A percentile compares a stretch with the other conserved stretches of the same genome.
phyloP scores from a whole-genome alignment of 441 rosid genomes.

The Populus tomentosa region DNA sequence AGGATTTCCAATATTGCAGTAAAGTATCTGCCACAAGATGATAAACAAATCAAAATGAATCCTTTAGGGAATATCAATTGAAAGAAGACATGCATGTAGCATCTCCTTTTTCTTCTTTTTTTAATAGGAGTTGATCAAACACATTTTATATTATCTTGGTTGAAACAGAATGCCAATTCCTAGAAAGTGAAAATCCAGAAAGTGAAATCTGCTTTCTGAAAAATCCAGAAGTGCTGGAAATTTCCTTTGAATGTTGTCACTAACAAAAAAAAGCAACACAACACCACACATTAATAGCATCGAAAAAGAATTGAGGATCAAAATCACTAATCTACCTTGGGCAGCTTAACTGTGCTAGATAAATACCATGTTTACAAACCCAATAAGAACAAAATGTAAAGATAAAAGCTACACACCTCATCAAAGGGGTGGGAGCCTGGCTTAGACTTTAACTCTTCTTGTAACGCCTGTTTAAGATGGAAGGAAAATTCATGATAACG shows the following conservation, averaged over 20 bases:
- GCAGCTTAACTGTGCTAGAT: background rate
- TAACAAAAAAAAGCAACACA: background rate
- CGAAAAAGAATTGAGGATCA: background rate
- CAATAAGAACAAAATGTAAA: background rate
- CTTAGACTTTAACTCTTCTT: constrained; percentile 61
- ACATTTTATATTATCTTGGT: background rate
- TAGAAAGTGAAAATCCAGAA: background rate
- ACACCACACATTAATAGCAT: no score
- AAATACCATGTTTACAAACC: background rate
- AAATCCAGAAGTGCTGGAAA: background rate
- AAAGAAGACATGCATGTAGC: background rate
- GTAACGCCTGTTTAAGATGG: constrained; percentile 50
- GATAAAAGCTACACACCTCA: constrained; percentile 49
- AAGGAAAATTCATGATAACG: background rate
- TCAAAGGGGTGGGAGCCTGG: constrained; percentile 75
- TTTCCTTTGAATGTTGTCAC: background rate
- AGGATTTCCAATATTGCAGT: constrained; percentile 95
- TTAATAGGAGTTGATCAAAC: background rate
- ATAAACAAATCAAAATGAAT: background rate
- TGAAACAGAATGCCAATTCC: background rate
- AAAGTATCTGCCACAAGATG: constrained; percentile 55
- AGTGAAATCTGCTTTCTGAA: background rate
- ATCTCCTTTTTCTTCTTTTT: background rate
- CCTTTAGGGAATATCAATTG: background rate
- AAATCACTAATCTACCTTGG: background rate